Percentiles rank a stretch among this genome's conserved stretches.
Evolutionary conservation across 2,329 filamentous ascomycete species (phyloP).

Genomic region (Aspergillus sp.): DNA sequence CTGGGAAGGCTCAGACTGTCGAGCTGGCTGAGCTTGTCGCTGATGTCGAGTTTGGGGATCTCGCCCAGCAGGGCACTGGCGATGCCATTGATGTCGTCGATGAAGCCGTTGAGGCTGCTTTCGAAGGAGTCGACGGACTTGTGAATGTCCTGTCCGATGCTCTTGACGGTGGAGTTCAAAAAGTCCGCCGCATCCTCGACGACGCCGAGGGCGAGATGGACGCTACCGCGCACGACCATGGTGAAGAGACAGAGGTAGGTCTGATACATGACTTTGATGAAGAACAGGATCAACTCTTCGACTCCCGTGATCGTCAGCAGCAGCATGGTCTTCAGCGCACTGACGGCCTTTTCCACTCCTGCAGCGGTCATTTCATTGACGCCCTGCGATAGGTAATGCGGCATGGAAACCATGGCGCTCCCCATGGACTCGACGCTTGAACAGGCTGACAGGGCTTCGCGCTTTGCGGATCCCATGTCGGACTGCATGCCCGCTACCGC

Average conservation of each 20-base stretch:
- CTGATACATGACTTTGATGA: slow-evolving; percentile 85
- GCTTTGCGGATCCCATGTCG: slow-evolving; percentile 72
- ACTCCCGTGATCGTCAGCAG: slow-evolving; percentile 77
- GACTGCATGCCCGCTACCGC: slow-evolving; percentile 69
- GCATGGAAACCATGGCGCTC: slow-evolving; percentile 96
- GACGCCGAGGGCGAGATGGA: slow-evolving; percentile 65
- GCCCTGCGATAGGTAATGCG: slow-evolving; percentile 84
- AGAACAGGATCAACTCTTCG: slow-evolving; percentile 83
- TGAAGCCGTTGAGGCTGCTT: slow-evolving; percentile 52
- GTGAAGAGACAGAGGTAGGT: slow-evolving; percentile 90
- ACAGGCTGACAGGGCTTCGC: slow-evolving; percentile 83
- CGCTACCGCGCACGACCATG: slow-evolving; percentile 73
- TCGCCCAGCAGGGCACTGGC: slow-evolving; percentile 48
- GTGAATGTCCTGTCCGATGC: slow-evolving; percentile 46
- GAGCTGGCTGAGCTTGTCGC: slow-evolving; percentile 62
- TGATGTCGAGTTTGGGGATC: slow-evolving; percentile 63
- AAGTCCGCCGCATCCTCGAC: slow-evolving; percentile 59
- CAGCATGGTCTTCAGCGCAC: slow-evolving; percentile 75
- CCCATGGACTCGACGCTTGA: slow-evolving; percentile 89
- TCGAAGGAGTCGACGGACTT: slow-evolving; percentile 49
- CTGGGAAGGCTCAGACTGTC: slow-evolving; percentile 67
- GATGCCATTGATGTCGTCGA: slow-evolving; percentile 56
- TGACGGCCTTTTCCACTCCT: slow-evolving; percentile 76
- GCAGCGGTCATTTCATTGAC: slow-evolving; percentile 82
- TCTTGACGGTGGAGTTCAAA: slow-evolving; percentile 55